These are phyloP conservation scores for Yarrowia sp. DNA, from an alignment of 805 yeast genomes.

Conservation along the genomic window DNA sequence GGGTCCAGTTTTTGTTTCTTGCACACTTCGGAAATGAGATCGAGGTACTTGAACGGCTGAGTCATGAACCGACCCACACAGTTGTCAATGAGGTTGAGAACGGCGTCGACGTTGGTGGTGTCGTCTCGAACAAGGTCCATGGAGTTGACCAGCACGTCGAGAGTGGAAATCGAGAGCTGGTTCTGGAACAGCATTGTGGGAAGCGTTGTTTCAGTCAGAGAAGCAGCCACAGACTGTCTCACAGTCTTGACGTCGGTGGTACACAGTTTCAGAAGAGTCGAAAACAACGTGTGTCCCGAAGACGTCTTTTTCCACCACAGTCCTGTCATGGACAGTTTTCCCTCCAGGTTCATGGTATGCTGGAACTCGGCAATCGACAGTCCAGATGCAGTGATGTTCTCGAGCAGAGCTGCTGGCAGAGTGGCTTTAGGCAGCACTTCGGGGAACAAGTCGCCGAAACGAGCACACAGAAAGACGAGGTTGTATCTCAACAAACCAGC, in stretches of 20 bases:
- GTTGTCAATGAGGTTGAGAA: conserved; percentile 67
- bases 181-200: conserved; percentile 35
- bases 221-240: conserved; percentile 6
- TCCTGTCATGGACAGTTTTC: conserved; percentile 24
- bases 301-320: conserved; percentile 31
- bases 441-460: conserved; percentile 19
- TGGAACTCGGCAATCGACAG: conserved; percentile 32
- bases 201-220: conserved; percentile 17
- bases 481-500: conserved; percentile 20
- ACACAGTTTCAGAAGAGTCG: conserved; percentile 1
- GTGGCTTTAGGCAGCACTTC: conserved; percentile 21
- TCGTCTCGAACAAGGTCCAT: conserved; percentile 18
- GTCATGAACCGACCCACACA: conserved; percentile 71
- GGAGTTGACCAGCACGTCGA: conserved; percentile 35
- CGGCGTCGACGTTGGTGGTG: conserved; percentile 40
- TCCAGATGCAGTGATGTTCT: conserved; percentile 12
- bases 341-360: conserved; percentile 21
- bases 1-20: conserved; percentile 45
- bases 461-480: conserved; percentile 2
- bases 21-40: conserved; percentile 52
- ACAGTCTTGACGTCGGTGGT: conserved; percentile 10
- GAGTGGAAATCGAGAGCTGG: conserved; percentile 11
- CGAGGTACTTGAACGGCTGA: conserved; percentile 86
- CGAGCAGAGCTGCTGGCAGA: conserved; percentile 1
- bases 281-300: neutral